Evolutionary conservation across 352 stramenopile genomes (phyloP), one percentile per base, ranked within the genome.

Genomic region (Phytopythium kandeliae): DNA sequence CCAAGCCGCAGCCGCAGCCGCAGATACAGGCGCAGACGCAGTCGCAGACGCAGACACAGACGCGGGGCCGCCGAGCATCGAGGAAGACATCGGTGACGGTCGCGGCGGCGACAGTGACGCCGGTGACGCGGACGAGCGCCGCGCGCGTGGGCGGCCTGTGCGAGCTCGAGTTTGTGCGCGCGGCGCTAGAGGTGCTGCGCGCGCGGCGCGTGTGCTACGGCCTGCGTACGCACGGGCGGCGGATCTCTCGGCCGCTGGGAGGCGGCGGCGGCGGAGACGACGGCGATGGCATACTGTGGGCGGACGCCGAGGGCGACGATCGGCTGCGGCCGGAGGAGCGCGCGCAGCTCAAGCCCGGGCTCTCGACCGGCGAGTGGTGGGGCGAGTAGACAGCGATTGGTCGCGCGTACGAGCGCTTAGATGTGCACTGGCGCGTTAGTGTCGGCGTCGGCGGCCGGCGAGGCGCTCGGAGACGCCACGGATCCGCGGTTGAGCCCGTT

Each of bases 141-240:
- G n/a, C 12, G 17, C 58, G 57, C 17, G 49, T 71, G 16, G 66
- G 66, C 4, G 76, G 76, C n/a, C 58, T 87, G 44, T 78, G 58
- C 28, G 76, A 85, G 49, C 74, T 74, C 37, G 73, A 85, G 58
- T 87, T 87, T 34, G 75, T 86, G 12, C 77, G 74, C 31, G 62
- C 78, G 44, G 57, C 65, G 15, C 55, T 81, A 30, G 70, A 86
- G 34, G 54, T 77, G 12, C 59, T 86, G 53, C 65, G 75, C 22
- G 46, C 56, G 26, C 64, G 67, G 4, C 70, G 73, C 36, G 70
- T 60, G n/a, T 58, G 58, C 38, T 65, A 64, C 17, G 75, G 75
- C 7, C 54, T 85, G 5, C 73, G 76, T 38, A 85, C 76, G 4
- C 73, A 84, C 43, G 71, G 73, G n/a, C 58, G 65, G n/a, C 47